Base-by-base conservation (phyloP, 768 basidiomycete genomes). In the Agrocybe praecox region DNA sequence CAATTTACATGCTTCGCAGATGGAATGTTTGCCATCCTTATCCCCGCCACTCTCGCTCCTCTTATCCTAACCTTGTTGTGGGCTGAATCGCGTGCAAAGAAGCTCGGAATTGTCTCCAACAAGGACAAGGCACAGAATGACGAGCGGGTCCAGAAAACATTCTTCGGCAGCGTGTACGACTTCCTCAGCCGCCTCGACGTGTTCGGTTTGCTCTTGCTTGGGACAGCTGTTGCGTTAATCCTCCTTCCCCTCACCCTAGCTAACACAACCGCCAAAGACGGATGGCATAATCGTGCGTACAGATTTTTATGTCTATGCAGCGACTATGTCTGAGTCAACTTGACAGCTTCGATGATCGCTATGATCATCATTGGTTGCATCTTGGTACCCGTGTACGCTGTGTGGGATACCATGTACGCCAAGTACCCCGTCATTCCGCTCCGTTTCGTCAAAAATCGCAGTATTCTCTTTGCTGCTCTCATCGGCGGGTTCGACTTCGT, bases 401-500 rank as follows among this genome's bases (percentile, higher is more conserved):
- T 79, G 26, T 86, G 78, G 74, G 83, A 84, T 52, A 67, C 77
- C 56, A 80, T 74, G 62, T 67, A 77, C 53, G 82, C 90, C 15
- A 73, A 72, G 21, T 73, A 74, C 50, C 90, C 90, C 1, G 80
- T 91, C 46, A 72, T 90, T 21, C 80, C 89, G 11, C 73, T 74
- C 17, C 78, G 84, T 18, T 88, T 90, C 72, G 69, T 84, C 55
- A 61, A 65, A 32, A 88, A 88, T 62, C 72, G 74, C n/a, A 84
- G 79, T 23, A 82, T 90, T 15, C 71, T 88, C 12, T 77, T 82
- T 14, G 82, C 86, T 1, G 74, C 80, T 19, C 59, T 83, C 21
- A 85, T 91, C 58, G 87, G 86, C 15, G 86, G 84, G 48, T 79
- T 85, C 44, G 85, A 87, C 63, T 87, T 87, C 57, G 83, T 86